Base-by-base conservation (phyloP, 176 grass and related monocot species). In the Rhynchospora breviuscula region DNA sequence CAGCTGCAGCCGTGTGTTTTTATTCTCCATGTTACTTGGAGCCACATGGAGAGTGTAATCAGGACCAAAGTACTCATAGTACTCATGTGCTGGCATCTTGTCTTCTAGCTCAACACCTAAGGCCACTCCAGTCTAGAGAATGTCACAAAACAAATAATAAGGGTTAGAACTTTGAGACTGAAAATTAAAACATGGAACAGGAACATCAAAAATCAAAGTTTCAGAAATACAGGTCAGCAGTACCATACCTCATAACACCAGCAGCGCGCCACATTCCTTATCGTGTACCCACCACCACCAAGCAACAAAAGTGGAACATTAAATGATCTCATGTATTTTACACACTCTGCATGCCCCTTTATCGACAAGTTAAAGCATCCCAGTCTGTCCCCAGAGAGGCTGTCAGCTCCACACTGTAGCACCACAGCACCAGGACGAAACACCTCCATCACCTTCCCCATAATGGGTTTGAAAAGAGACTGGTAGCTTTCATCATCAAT, bases 21-120 rank as follows among this genome's bases (percentile, higher is more conserved):
- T 99, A 64, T 99, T 99, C 83, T 99, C 91, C 97, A 99, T 95
- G 82, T 99, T 99, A 92, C 91, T 95, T 81, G 97, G 88, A 73
- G 88, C 88, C 45, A 93, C 91, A 86, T 89, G 93, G 87, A 99
- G 93, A 78, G 91, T 93, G 84, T 95, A 99, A 82, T 99, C 93
- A 83, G 97, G 97, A 72, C 93, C 93, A 6, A 99, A 99, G 73
- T 95, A 99, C 83, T 93, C 93, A 66, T 86, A 95, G 45, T 95
- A 99, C 43, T 99, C 91, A 10, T 95, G 89, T 5, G 67, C 43
- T 84, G 97, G 97, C 97, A 99, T 95, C 80, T 99, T 92, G 63
- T 99, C 91, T 66, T 91, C 85, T 10, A 93, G 85, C 56, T 97
- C 94, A 57, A 87, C 49, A 19, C 94, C 94, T 78, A 97, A 86